A percentile compares a stretch with the other conserved stretches of the same genome.
Conservation (phyloP, 2,329 filamentous ascomycete genomes). For the Lachnellula hyalina region DNA sequence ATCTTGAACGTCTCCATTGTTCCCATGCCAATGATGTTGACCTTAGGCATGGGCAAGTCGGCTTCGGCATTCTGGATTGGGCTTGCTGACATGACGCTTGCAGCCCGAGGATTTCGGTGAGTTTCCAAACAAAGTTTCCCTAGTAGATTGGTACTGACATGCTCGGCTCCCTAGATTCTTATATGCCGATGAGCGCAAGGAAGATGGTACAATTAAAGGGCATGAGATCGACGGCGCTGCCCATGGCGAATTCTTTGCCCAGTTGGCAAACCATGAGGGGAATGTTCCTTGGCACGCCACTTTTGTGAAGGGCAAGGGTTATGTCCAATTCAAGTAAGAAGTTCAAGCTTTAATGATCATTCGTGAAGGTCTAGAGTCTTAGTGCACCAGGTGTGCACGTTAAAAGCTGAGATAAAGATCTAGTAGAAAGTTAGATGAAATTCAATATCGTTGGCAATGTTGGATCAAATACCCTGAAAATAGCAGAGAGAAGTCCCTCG, state of each 20-base stretch:
- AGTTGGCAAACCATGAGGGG: slow-evolving; percentile 15
- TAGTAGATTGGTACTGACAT: slow-evolving; percentile 5
- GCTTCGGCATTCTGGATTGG: slow-evolving; percentile 21
- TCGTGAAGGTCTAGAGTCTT: too few species aligned
- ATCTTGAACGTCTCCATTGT: slow-evolving; percentile 12
- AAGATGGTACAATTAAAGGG: slow-evolving; percentile 14
- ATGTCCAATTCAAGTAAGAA: slow-evolving; percentile 15
- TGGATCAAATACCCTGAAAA: too few species aligned
- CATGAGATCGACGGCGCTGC: slow-evolving; percentile 14
- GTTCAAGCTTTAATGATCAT: too few species aligned
- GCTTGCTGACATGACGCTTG: slow-evolving; percentile 12
- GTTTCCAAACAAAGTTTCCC: slow-evolving; percentile 5
- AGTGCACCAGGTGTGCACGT: too few species aligned
- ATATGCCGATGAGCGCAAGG: slow-evolving; percentile 21
- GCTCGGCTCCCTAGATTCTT: slow-evolving; percentile 15
- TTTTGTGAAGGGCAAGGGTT: slow-evolving; percentile 22
- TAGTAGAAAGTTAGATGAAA: too few species aligned
- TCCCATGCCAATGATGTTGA: slow-evolving; percentile 15
- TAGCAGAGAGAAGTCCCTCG: too few species aligned
- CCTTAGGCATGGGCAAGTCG: slow-evolving; percentile 21
- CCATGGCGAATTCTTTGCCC: slow-evolving; percentile 19
- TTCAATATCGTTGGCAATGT: too few species aligned
- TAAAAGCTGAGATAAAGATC: too few species aligned
- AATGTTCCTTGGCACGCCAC: slow-evolving; percentile 22
- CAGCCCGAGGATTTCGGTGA: slow-evolving; percentile 15